Conservation (phyloP, 345 rosid genomes). For the Ceriops zippeliana region DNA sequence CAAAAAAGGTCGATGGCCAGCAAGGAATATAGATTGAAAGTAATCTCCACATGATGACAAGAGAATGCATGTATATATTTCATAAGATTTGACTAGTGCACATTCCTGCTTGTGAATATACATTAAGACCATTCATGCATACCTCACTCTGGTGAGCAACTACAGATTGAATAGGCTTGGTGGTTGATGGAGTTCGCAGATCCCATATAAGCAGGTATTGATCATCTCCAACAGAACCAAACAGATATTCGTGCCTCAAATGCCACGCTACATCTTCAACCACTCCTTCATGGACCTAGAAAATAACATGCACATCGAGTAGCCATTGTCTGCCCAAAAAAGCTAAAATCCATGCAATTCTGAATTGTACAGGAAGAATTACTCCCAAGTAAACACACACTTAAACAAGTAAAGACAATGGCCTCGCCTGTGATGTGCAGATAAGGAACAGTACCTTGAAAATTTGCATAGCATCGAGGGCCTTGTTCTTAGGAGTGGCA, state of each 20-base stretch:
- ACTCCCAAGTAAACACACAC: neutral
- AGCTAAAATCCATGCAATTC: neutral
- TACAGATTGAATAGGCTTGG: conserved; percentile 80
- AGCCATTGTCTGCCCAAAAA: too few species aligned
- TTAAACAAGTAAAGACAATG: neutral
- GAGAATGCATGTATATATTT: too few species aligned
- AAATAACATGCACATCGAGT: neutral
- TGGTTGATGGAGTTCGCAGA: conserved; percentile 63
- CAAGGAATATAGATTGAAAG: neutral
- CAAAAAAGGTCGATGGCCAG: neutral
- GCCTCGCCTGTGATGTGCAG: too few species aligned
- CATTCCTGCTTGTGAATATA: neutral
- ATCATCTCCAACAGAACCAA: conserved; percentile 99
- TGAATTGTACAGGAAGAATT: neutral
- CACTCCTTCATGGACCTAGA: conserved; percentile 94
- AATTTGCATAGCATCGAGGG: conserved; percentile 79
- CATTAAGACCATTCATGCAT: conserved; percentile 1
- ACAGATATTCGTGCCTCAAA: conserved; percentile 85
- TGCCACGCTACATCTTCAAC: conserved; percentile 99
- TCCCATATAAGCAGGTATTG: conserved; percentile 93
- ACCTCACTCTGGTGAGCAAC: conserved; percentile 99
- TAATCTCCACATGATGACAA: too few species aligned
- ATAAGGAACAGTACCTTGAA: conserved; percentile 42
- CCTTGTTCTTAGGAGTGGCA: conserved; percentile 66
- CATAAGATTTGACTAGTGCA: neutral